A percentile compares a stretch with the other conserved stretches of the same genome.
These are phyloP conservation scores for Leccinum incarnatum DNA, from an alignment of 768 basidiomycete genomes.

Conservation along the genomic window DNA sequence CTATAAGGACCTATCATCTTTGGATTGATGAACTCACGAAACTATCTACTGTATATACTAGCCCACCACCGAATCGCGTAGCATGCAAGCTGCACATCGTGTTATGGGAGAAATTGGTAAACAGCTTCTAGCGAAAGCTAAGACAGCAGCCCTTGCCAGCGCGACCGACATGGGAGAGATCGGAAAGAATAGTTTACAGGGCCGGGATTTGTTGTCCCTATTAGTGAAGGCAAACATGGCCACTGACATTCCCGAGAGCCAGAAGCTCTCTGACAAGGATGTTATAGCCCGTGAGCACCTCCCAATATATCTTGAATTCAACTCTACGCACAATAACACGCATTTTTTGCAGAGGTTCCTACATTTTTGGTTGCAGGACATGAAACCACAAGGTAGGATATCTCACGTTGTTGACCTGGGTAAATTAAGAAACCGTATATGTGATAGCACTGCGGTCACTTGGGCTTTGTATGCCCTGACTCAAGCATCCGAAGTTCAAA, in stretches of 20 bases:
- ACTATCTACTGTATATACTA: not conserved
- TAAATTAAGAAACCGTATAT: not conserved
- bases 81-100: not conserved
- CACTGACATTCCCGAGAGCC: constrained; percentile 51
- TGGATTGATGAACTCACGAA: not conserved
- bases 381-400: constrained; percentile 49
- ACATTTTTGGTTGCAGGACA: constrained; percentile 62
- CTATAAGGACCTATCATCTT: not conserved
- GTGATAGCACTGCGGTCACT: constrained; percentile 37
- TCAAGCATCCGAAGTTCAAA: constrained; percentile 47
- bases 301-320: too few species aligned
- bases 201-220: constrained; percentile 49
- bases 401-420: not conserved
- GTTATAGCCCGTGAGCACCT: constrained; percentile 42
- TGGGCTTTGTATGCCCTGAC: constrained; percentile 62
- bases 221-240: constrained; percentile 53
- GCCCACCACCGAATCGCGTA: not conserved
- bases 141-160: constrained; percentile 32
- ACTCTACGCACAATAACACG: not conserved
- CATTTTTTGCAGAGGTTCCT: constrained; percentile 47
- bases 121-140: constrained; percentile 48
- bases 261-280: constrained; percentile 60
- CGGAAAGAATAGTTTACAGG: constrained; percentile 32
- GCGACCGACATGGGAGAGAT: constrained; percentile 27
- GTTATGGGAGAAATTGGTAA: constrained; percentile 38